These are phyloP conservation scores for Agaricus blazei DNA, from an alignment of 768 basidiomycete species.

Conservation along the genomic window DNA sequence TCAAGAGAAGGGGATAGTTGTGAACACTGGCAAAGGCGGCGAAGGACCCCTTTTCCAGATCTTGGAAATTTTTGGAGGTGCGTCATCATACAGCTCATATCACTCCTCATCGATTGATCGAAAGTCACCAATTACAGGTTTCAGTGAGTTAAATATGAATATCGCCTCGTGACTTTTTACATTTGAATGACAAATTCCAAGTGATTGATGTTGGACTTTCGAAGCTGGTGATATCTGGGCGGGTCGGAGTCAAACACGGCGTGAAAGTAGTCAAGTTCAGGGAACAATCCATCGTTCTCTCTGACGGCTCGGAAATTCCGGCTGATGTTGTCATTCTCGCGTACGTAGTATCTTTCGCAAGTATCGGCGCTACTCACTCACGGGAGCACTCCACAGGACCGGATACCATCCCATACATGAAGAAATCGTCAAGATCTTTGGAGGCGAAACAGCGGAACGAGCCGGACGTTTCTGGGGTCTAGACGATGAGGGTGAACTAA, in stretches of 20 bases:
- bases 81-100: not conserved
- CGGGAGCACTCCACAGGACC: not conserved
- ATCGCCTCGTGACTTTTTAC: not conserved
- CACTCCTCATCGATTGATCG: not conserved
- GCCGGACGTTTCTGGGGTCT: constrained; percentile 31
- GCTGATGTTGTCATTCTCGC: constrained; percentile 46
- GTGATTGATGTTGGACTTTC: constrained; percentile 44
- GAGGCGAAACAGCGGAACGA: constrained; percentile 26
- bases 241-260: constrained; percentile 56
- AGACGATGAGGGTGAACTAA: constrained; percentile 35
- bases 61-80: constrained; percentile 3
- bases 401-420: constrained; percentile 19
- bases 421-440: constrained; percentile 25
- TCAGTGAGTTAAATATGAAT: not conserved
- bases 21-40: not conserved
- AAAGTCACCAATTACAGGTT: not conserved
- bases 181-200: not conserved
- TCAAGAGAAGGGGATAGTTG: constrained; percentile 6
- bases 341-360: constrained; percentile 14
- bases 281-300: constrained; percentile 28
- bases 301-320: constrained; percentile 30
- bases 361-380: too few species aligned
- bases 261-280: constrained; percentile 33
- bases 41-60: constrained; percentile 2
- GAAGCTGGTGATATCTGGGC: constrained; percentile 45